Evolutionary conservation across 768 basidiomycete species (phyloP).

Genomic region (Xerocomellus dryophilus): DNA sequence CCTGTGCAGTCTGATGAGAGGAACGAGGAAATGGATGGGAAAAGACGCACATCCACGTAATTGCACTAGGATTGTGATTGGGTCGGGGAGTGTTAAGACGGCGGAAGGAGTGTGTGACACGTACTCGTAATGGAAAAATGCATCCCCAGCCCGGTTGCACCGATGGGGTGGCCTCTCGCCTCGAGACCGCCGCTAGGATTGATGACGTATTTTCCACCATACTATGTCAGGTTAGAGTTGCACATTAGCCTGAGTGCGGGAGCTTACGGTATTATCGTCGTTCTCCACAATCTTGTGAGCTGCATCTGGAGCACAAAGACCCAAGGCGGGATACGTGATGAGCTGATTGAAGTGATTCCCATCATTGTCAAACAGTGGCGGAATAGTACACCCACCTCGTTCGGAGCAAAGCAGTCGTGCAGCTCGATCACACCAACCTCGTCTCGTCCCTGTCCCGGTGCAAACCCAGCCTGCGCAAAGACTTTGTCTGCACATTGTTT

Average conservation of each 20-base stretch:
- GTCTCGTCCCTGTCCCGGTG: slow-evolving; percentile 56
- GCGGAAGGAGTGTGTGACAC: slow-evolving; percentile 20
- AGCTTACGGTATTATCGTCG: slow-evolving; percentile 71
- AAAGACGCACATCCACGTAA: slow-evolving; percentile 54
- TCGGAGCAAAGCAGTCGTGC: slow-evolving; percentile 81
- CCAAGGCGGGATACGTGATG: slow-evolving; percentile 74
- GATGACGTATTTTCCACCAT: slow-evolving; percentile 77
- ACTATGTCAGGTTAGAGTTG: slow-evolving; percentile 37
- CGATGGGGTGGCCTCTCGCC: slow-evolving; percentile 79
- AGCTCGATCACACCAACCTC: slow-evolving; percentile 79
- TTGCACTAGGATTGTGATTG: slow-evolving; percentile 53
- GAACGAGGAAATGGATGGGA: too few relatives aligned
- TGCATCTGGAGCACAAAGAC: slow-evolving; percentile 59
- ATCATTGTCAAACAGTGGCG: background rate
- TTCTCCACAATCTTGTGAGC: slow-evolving; percentile 70
- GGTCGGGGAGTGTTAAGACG: background rate
- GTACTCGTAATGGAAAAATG: slow-evolving; percentile 77
- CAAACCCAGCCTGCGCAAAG: slow-evolving; percentile 66
- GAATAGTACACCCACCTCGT: slow-evolving; percentile 50
- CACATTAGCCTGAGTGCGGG: background rate
- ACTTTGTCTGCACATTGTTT: slow-evolving; percentile 62
- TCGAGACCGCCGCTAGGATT: slow-evolving; percentile 85
- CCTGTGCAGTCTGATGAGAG: slow-evolving; percentile 35
- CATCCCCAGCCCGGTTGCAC: slow-evolving; percentile 78
- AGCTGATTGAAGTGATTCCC: slow-evolving; percentile 41